These are phyloP conservation scores for Phytophthora foliorum DNA, from an alignment of 352 stramenopile genomes.

Conservation along the genomic window DNA sequence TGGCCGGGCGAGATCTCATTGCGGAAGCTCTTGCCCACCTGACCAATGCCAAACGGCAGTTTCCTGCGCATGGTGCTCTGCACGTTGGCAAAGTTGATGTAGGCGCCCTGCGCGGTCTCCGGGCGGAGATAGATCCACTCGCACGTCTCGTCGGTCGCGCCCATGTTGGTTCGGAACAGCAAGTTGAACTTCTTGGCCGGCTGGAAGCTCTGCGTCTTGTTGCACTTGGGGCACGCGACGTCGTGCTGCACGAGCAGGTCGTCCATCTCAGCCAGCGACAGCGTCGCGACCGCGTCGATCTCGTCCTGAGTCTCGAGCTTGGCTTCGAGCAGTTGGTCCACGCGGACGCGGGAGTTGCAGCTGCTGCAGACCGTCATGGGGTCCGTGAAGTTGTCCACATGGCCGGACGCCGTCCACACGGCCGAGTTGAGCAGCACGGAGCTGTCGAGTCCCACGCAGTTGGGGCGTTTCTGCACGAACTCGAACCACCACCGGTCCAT, in stretches of 20 bases:
- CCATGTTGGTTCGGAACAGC: conserved; percentile 97
- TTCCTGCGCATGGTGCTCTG: conserved; percentile 93
- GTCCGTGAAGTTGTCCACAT: conserved; percentile 98
- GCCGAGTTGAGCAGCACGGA: conserved; percentile 96
- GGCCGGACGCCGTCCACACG: conserved; percentile 96
- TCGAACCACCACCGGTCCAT: conserved; percentile 97
- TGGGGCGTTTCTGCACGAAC: conserved; percentile 95
- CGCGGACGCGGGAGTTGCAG: conserved; percentile 91
- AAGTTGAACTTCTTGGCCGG: conserved; percentile 97
- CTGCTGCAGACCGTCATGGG: conserved; percentile 97
- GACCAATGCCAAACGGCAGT: conserved; percentile 96
- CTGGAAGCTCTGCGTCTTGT: conserved; percentile 60
- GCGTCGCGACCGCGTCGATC: conserved; percentile 55
- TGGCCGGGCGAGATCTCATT: conserved; percentile 99
- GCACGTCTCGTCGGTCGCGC: conserved; percentile 90
- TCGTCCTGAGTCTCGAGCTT: conserved; percentile 56
- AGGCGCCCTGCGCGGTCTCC: conserved; percentile 98
- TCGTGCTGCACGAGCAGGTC: conserved; percentile 52
- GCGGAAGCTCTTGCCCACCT: conserved; percentile 98
- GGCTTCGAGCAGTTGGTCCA: conserved; percentile 78
- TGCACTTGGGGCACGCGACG: conserved; percentile 70
- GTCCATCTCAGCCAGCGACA: conserved; percentile 74
- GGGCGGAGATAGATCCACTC: conserved; percentile 96
- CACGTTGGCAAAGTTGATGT: conserved; percentile 98
- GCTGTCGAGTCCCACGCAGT: conserved; percentile 96